Conservation (phyloP, 2,329 filamentous ascomycete genomes). For the Camillea tinctor region DNA sequence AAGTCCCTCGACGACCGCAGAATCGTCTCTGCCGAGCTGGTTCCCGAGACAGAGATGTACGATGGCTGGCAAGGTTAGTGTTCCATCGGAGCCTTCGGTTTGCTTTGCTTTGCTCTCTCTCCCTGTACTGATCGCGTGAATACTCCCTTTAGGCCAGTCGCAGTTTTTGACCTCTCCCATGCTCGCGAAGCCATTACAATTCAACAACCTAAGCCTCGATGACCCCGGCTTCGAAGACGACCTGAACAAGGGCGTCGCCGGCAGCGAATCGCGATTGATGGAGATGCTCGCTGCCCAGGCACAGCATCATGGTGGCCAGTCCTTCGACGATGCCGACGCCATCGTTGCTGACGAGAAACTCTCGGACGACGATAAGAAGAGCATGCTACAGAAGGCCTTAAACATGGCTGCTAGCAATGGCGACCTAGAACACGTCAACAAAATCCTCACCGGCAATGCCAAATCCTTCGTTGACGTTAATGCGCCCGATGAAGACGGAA, state of each 20-base stretch:
- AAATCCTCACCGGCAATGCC: constrained; percentile 71
- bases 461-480: constrained; percentile 80
- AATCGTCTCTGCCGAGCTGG: constrained; percentile 62
- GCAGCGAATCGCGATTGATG: constrained; percentile 85
- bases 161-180: constrained; percentile 90
- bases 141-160: constrained; percentile 72
- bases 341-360: constrained; percentile 74
- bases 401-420: constrained; percentile 97
- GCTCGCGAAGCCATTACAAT: constrained; percentile 78
- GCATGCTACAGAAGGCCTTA: constrained; percentile 80
- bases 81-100: constrained; percentile 14
- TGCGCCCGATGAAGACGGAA: constrained; percentile 88
- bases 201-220: constrained; percentile 78
- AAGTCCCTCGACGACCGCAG: constrained; percentile 88
- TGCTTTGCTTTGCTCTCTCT: constrained; percentile 6
- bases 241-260: constrained; percentile 54
- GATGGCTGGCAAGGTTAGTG: constrained; percentile 91
- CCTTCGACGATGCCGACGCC: constrained; percentile 75
- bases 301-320: constrained; percentile 72
- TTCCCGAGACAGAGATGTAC: constrained; percentile 91
- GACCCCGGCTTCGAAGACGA: constrained; percentile 73
- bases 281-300: constrained; percentile 95
- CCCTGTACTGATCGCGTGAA: constrained; percentile 15
- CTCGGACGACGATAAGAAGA: constrained; percentile 72
- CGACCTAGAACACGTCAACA: constrained; percentile 76